These are phyloP conservation scores for Chondrostereum purpureum DNA, from an alignment of 1,284 basidiomycete species.

Conservation along the genomic window DNA sequence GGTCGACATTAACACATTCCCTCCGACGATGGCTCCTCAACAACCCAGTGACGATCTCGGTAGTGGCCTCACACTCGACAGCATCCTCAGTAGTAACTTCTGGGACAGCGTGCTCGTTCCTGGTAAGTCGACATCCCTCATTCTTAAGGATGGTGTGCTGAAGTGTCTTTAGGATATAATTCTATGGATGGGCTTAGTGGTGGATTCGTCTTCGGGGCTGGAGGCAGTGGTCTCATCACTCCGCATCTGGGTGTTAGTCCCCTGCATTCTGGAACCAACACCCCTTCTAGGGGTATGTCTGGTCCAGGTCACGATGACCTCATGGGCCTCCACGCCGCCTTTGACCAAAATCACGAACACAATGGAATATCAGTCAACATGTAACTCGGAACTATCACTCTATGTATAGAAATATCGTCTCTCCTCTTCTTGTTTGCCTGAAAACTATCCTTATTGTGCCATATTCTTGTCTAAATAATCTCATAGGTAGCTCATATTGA, in stretches of 20 bases:
- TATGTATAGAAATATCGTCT: too few species aligned
- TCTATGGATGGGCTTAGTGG: slow-evolving; percentile 73
- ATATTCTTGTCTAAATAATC: neutral
- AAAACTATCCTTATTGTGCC: neutral
- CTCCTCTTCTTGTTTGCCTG: neutral
- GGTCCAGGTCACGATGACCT: slow-evolving; percentile 20
- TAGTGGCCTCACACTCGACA: slow-evolving; percentile 68
- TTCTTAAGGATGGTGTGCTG: neutral
- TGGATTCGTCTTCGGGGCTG: slow-evolving; percentile 75
- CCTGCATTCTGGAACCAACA: slow-evolving; percentile 34
- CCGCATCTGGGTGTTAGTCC: slow-evolving; percentile 39
- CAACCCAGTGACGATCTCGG: slow-evolving; percentile 37
- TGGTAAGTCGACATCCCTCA: slow-evolving; percentile 52
- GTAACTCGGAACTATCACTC: too few species aligned
- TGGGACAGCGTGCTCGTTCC: slow-evolving; percentile 83
- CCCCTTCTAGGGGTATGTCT: slow-evolving; percentile 25
- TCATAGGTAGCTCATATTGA: too few species aligned
- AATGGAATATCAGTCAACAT: neutral
- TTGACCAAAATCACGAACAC: slow-evolving; percentile 19
- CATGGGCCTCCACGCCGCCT: slow-evolving; percentile 36
- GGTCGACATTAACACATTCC: slow-evolving; percentile 73
- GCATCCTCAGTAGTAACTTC: slow-evolving; percentile 68
- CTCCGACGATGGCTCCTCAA: slow-evolving; percentile 66
- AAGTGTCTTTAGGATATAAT: slow-evolving; percentile 67
- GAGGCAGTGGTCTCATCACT: slow-evolving; percentile 71